A percentile compares a stretch with the other conserved stretches of the same genome.
Conservation (phyloP, 805 yeast species). For the Starmerella vaccinii region DNA sequence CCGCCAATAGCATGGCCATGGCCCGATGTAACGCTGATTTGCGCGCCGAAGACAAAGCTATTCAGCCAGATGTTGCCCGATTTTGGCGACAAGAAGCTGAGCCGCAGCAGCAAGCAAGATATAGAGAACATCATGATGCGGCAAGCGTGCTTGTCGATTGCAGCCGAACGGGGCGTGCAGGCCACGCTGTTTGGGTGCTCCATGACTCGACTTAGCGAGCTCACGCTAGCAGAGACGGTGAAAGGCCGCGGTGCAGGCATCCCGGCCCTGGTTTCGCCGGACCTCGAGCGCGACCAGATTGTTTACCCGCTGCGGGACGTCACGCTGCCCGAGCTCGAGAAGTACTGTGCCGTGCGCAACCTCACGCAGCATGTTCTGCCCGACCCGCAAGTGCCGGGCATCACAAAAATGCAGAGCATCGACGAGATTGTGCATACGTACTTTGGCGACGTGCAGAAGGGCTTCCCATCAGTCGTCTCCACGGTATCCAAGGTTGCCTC, state of each 20-base stretch:
- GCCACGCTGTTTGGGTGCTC: conserved; percentile 54
- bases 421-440: conserved; percentile 69
- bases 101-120: conserved; percentile 57
- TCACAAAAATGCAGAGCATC: conserved; percentile 66
- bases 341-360: conserved; percentile 40
- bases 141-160: conserved; percentile 40
- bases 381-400: conserved; percentile 30
- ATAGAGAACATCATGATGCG: conserved; percentile 40
- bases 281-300: not conserved
- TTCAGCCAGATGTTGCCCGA: conserved; percentile 1
- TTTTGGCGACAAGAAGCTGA: conserved; percentile 16
- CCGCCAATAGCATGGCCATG: conserved; percentile 23
- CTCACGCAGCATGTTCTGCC: conserved; percentile 32
- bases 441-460: conserved; percentile 59
- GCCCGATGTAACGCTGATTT: conserved; percentile 6
- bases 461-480: conserved; percentile 79
- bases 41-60: not conserved
- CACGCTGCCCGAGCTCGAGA: conserved; percentile 53
- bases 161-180: conserved; percentile 39
- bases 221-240: conserved; percentile 66
- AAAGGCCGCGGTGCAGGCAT: conserved; percentile 76
- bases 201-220: conserved; percentile 75
- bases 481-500: conserved; percentile 87
- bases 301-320: conserved; percentile 70
- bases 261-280: conserved; percentile 31